Percentiles rank a stretch among this genome's conserved stretches.
Conservation (phyloP, 2,329 filamentous ascomycete species). For the Xylaria sp. region DNA sequence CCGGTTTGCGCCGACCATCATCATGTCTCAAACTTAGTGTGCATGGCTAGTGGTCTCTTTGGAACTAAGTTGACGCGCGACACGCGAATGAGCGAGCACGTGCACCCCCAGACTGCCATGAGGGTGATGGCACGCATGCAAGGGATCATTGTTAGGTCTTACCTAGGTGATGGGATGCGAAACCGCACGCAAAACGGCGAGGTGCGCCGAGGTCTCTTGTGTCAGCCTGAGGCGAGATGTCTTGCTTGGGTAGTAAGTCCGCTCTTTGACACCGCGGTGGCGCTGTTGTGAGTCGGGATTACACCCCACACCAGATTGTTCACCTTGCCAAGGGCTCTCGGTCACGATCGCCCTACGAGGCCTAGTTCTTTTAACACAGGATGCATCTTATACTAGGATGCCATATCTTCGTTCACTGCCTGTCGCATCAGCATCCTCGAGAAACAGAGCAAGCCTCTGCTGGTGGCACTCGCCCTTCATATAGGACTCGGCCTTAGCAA, state of each 20-base stretch:
- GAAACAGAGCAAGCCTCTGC: neutral
- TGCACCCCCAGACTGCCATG: slow-evolving; percentile 8
- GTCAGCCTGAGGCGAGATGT: slow-evolving; percentile 5
- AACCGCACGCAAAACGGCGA: neutral
- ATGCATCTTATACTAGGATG: neutral
- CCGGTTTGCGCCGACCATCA: neutral
- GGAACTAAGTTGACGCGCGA: neutral
- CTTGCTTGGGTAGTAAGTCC: neutral
- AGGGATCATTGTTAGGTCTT: slow-evolving; percentile 14
- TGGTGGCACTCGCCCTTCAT: neutral
- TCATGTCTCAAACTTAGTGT: neutral
- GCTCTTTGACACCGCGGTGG: neutral
- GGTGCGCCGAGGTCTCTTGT: neutral
- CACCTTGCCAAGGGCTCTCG: neutral
- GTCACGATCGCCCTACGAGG: no score
- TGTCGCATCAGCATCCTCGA: neutral
- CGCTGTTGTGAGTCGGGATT: neutral
- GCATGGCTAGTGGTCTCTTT: neutral
- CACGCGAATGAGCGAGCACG: slow-evolving; percentile 1
- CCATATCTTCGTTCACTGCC: neutral
- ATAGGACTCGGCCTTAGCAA: neutral
- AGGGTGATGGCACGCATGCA: slow-evolving; percentile 3
- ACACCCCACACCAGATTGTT: neutral
- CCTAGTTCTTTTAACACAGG: no score
- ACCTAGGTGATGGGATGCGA: neutral